Base-by-base conservation (phyloP, 2,329 filamentous ascomycete species). In the Penicillium sp. region DNA sequence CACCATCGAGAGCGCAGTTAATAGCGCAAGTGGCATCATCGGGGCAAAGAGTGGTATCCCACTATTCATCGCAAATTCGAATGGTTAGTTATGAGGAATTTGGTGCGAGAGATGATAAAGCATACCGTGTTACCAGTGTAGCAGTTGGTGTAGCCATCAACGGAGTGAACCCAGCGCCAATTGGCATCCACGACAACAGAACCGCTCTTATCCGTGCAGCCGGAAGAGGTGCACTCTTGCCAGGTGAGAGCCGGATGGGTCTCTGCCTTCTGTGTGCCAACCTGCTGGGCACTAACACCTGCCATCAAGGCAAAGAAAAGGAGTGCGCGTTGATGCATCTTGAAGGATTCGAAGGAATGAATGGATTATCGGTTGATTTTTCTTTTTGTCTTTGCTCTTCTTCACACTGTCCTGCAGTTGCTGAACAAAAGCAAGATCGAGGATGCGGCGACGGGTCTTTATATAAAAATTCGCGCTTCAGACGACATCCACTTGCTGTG, bases 1-100 rank as follows among this genome's bases (percentile, higher is more conserved):
- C 84, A 58, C 84, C 85, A 37, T 87, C 84, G 26, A 87, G 70
- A 53, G 85, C 83, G 70, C 86, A 88, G 74, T 86, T 85, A 42
- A 76, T 65, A 13, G 85, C 84, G 67, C 86, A 88, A 2, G 77
- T 77, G 63, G 72, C 73, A 68, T 82, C 76, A 64, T 81, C 79
- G 2, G 80, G 78, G 75, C 85, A 86, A 37, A 82, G 76, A 24
- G 77, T 75, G 7, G 76, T 64, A 69, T 86, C 80, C 80, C 81
- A 84, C 15, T 69, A 2, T 56, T 49, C 22, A 50, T 9, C 7
- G 54, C 44, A 47, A 49, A 19, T 33, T 30, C 3, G 19, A 49
- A 28, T n/a, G 13, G 19, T 47, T 13, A 47, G 22, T 9, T 30
- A 0, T 38, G 19, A 37, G 17, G 7, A 24, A 15, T 17, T 19